Percentiles rank a stretch among this genome's conserved stretches.
phyloP scores from a whole-genome alignment of 768 basidiomycete genomes.

The Pisolithus sp. region DNA sequence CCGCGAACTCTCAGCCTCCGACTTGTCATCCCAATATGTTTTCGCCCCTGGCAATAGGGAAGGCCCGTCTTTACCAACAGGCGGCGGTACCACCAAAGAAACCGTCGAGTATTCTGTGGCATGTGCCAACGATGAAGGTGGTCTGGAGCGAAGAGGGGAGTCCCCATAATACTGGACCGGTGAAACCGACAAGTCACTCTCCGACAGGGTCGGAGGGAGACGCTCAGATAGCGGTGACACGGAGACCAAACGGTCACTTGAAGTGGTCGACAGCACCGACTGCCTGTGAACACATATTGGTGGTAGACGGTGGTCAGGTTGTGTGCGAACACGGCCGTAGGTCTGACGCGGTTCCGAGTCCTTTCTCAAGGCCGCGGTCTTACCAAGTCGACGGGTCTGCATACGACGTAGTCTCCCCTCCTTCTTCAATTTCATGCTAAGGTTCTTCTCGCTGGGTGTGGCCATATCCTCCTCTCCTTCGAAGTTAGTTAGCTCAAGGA shows the following conservation, averaged over 20 bases:
- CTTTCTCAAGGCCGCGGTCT: slow-evolving; percentile 5
- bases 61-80: not conserved
- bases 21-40: slow-evolving; percentile 2
- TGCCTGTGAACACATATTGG: not conserved
- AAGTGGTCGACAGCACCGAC: slow-evolving; percentile 8
- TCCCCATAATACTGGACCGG: slow-evolving; percentile 8
- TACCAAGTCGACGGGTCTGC: slow-evolving; percentile 29
- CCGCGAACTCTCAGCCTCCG: slow-evolving; percentile 3
- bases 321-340: not conserved
- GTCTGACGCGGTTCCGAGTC: slow-evolving; percentile 8
- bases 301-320: not conserved
- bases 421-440: slow-evolving; percentile 49
- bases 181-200: slow-evolving; percentile 8
- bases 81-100: slow-evolving; percentile 1
- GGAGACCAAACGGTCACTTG: slow-evolving; percentile 16
- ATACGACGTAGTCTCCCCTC: slow-evolving; percentile 57
- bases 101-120: slow-evolving; percentile 5
- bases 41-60: not conserved
- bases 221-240: slow-evolving; percentile 16
- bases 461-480: slow-evolving; percentile 65
- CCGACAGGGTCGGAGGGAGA: slow-evolving; percentile 8
- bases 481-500: slow-evolving; percentile 68
- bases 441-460: slow-evolving; percentile 48
- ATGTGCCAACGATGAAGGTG: not conserved
- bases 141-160: slow-evolving; percentile 1